These are phyloP conservation scores for Zostera marina DNA, from an alignment of 116 monocot genomes.

Conservation along the genomic window DNA sequence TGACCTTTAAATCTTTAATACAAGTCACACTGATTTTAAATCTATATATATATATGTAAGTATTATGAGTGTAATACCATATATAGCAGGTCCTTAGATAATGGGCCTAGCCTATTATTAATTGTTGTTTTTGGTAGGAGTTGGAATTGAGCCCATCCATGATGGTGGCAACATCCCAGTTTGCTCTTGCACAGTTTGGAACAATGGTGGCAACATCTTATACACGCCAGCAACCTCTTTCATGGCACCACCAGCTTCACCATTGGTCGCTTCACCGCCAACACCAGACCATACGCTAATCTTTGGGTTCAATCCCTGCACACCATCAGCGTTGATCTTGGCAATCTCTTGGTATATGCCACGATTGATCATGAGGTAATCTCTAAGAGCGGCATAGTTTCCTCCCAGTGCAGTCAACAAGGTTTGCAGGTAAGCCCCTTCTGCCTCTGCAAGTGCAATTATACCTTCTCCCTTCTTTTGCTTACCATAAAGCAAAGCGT, in stretches of 20 bases:
- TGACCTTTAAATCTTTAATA: no score
- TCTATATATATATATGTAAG: no score
- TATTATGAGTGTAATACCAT: no score
- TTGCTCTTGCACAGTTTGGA: slow-evolving; percentile 66
- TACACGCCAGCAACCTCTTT: slow-evolving; percentile 73
- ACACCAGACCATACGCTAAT: slow-evolving; percentile 53
- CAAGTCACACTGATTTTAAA: no score
- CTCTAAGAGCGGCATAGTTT: slow-evolving; percentile 36
- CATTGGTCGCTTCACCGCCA: not conserved
- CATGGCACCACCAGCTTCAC: slow-evolving; percentile 21
- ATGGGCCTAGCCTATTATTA: not conserved
- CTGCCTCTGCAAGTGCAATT: slow-evolving; percentile 34
- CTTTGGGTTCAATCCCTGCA: slow-evolving; percentile 53
- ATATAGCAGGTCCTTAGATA: no score
- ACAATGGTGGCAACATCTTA: slow-evolving; percentile 64
- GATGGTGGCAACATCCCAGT: slow-evolving; percentile 72
- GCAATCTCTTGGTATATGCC: slow-evolving; percentile 54
- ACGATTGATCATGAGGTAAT: slow-evolving; percentile 56
- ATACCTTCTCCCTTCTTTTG: slow-evolving; percentile 55
- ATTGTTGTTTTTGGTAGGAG: not conserved
- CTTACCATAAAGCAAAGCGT: slow-evolving; percentile 53
- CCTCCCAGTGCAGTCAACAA: slow-evolving; percentile 36
- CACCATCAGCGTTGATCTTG: slow-evolving; percentile 39
- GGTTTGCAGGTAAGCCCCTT: slow-evolving; percentile 29
- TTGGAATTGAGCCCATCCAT: slow-evolving; percentile 35